A percentile compares a stretch with the other conserved stretches of the same genome.
These are phyloP conservation scores for Diaporthe eres DNA, from an alignment of 2,329 filamentous ascomycete species.

Conservation along the genomic window DNA sequence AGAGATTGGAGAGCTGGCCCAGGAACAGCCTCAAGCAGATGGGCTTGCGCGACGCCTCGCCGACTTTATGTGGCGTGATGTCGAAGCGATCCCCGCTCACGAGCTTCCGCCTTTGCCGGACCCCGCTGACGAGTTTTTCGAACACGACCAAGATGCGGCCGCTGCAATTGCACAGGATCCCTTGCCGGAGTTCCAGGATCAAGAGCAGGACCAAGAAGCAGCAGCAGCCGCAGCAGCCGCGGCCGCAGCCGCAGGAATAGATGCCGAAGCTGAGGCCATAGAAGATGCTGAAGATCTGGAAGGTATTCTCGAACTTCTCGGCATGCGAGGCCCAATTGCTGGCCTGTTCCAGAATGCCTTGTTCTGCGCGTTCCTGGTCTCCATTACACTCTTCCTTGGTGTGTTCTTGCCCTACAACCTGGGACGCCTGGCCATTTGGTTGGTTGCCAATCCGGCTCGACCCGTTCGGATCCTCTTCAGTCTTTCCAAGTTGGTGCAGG, in stretches of 20 bases:
- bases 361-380: constrained; percentile 92
- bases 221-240: constrained; percentile 69
- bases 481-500: constrained; percentile 83
- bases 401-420: constrained; percentile 94
- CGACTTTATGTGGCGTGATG: constrained; percentile 74
- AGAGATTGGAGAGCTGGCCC: constrained; percentile 21
- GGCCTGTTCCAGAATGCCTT: constrained; percentile 95
- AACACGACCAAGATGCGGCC: constrained; percentile 51
- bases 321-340: constrained; percentile 93
- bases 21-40: constrained; percentile 48
- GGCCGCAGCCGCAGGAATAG: constrained; percentile 77
- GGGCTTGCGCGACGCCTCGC: constrained; percentile 62
- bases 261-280: constrained; percentile 81
- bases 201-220: constrained; percentile 68
- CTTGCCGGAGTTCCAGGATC: constrained; percentile 45
- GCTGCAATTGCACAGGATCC: constrained; percentile 46
- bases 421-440: constrained; percentile 85
- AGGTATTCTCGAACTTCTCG: constrained; percentile 94
- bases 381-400: constrained; percentile 86
- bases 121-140: constrained; percentile 56
- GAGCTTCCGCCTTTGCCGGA: constrained; percentile 61
- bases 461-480: constrained; percentile 81
- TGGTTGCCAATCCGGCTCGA: constrained; percentile 84
- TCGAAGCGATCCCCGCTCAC: constrained; percentile 67
- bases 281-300: constrained; percentile 95